These are phyloP conservation scores for Colletotrichum sublineola DNA, from an alignment of 2,329 filamentous ascomycete species.

Conservation along the genomic window DNA sequence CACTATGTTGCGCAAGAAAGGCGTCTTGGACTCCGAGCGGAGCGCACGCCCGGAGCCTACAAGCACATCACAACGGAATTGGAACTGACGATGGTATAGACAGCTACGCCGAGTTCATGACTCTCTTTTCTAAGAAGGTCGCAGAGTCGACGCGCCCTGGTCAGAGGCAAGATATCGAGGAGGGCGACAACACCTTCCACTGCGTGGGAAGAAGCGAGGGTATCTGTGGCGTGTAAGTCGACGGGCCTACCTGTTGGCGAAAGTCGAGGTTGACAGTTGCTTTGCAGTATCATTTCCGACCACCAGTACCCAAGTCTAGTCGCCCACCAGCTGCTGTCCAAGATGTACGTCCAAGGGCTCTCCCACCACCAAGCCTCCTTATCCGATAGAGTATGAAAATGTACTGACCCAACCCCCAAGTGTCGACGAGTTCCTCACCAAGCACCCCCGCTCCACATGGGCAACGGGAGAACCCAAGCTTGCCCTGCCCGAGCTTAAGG, in stretches of 20 bases:
- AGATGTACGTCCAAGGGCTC: slow-evolving; percentile 54
- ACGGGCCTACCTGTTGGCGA: neutral
- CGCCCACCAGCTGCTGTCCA: slow-evolving; percentile 88
- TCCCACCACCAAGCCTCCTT: neutral
- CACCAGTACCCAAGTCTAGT: slow-evolving; percentile 82
- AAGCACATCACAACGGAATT: neutral
- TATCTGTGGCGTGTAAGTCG: slow-evolving; percentile 71
- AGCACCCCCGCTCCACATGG: slow-evolving; percentile 80
- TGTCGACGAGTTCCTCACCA: slow-evolving; percentile 85
- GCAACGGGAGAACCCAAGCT: slow-evolving; percentile 66
- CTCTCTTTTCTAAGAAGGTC: slow-evolving; percentile 86
- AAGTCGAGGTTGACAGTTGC: neutral
- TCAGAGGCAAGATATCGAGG: slow-evolving; percentile 86
- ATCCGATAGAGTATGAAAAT: neutral
- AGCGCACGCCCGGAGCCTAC: neutral
- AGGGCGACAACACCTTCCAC: slow-evolving; percentile 85
- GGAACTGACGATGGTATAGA: slow-evolving; percentile 30
- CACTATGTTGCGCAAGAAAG: slow-evolving; percentile 8
- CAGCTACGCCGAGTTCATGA: slow-evolving; percentile 72
- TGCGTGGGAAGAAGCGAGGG: slow-evolving; percentile 82
- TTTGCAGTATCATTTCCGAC: slow-evolving; percentile 74
- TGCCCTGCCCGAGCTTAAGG: slow-evolving; percentile 80
- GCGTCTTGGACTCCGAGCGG: neutral
- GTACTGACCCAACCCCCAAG: slow-evolving; percentile 39
- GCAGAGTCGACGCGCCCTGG: slow-evolving; percentile 87